Evolutionary conservation across 768 basidiomycete genomes (phyloP).

Genomic region (Kwoniella bestiolae): DNA sequence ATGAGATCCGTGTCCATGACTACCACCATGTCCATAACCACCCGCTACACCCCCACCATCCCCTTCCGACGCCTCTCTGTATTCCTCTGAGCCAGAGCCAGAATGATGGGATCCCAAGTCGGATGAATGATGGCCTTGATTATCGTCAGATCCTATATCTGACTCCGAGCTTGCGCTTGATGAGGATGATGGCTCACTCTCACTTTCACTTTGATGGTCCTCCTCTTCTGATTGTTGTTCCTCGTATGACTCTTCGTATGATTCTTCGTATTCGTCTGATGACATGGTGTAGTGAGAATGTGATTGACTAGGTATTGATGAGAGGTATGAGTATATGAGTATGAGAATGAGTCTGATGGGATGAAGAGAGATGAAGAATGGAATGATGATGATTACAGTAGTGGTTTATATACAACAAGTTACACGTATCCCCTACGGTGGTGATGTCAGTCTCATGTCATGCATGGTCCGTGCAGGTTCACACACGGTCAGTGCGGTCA

Average conservation of each 20-base stretch:
- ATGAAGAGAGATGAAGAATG: not conserved
- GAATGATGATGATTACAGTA: not conserved
- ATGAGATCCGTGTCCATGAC: conserved; percentile 1
- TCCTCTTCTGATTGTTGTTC: not conserved
- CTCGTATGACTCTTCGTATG: conserved; percentile 8
- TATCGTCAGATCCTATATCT: not conserved
- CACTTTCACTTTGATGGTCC: not conserved
- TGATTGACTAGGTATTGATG: too few relatives aligned
- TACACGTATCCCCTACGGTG: too few relatives aligned
- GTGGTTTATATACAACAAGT: too few relatives aligned
- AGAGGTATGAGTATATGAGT: not conserved
- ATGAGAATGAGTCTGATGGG: not conserved
- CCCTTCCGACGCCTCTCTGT: conserved; percentile 5
- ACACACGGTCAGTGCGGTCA: too few relatives aligned
- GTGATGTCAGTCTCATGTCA: too few relatives aligned
- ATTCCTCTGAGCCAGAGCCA: not conserved
- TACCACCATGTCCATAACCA: conserved; percentile 26
- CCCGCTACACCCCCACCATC: conserved; percentile 23
- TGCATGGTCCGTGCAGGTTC: too few relatives aligned
- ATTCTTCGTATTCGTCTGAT: conserved; percentile 14
- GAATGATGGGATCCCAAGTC: not conserved
- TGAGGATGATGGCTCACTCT: not conserved
- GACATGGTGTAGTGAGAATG: too few relatives aligned
- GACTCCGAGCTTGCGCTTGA: not conserved
- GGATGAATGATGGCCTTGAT: conserved; percentile 1